Conservation (phyloP, 306 rosid species). For the Glycine tomentella region DNA sequence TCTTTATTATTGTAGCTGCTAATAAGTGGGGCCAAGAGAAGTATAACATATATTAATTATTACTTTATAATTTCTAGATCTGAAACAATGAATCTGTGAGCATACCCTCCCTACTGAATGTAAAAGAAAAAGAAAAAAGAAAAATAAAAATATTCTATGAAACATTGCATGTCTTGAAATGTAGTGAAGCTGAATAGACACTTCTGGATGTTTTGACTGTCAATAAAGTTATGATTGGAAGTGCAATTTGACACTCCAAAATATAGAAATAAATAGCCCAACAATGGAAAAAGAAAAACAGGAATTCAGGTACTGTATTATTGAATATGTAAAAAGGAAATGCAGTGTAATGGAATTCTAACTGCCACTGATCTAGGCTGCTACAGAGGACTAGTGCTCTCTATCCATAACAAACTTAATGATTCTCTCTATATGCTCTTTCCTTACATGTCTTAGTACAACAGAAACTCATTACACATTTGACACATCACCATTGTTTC, state of each 20-base stretch:
- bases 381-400: background rate
- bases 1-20: constrained; percentile 22
- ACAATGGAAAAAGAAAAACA: background rate
- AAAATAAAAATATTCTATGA: background rate
- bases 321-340: constrained; percentile 4
- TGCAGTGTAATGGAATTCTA: background rate
- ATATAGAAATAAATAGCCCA: background rate
- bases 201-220: constrained; percentile 15
- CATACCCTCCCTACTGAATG: background rate
- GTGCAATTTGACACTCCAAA: background rate
- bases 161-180: background rate
- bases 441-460: background rate
- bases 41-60: background rate
- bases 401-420: background rate
- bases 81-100: background rate
- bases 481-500: too few relatives aligned
- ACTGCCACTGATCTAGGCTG: background rate
- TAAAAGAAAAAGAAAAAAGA: background rate
- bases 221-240: background rate
- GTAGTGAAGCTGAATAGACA: background rate
- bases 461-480: too few relatives aligned
- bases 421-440: background rate
- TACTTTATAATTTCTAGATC: constrained; percentile 4
- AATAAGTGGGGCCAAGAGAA: constrained; percentile 20
- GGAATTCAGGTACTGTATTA: background rate